A percentile compares a stretch with the other conserved stretches of the same genome.
Conservation (phyloP, 129 eudicot species). For the Glebionis coronaria region DNA sequence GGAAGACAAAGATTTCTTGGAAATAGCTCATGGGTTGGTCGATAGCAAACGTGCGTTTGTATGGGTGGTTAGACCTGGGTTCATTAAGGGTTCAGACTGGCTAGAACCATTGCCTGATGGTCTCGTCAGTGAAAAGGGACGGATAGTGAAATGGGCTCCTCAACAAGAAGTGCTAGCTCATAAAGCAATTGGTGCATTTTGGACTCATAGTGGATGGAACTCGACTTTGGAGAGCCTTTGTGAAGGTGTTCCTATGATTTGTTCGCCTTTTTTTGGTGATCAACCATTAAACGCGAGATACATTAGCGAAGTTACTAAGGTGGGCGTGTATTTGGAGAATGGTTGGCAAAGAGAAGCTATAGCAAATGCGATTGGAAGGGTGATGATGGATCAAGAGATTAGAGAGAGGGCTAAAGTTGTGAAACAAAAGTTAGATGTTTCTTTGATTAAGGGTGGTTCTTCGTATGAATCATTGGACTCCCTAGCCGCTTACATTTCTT, state of each 20-base stretch:
- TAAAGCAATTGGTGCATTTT: slow-evolving; percentile 39
- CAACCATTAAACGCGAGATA: slow-evolving; percentile 39
- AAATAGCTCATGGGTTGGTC: slow-evolving; percentile 47
- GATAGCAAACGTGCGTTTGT: slow-evolving; percentile 38
- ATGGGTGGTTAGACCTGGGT: slow-evolving; percentile 45
- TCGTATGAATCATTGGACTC: slow-evolving; percentile 37
- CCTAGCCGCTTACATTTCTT: slow-evolving; percentile 28
- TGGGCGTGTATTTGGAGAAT: slow-evolving; percentile 41
- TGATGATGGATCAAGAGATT: slow-evolving; percentile 34
- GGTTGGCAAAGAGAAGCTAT: slow-evolving; percentile 35
- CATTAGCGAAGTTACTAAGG: slow-evolving; percentile 28
- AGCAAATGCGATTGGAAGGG: slow-evolving; percentile 26
- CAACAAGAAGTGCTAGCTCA: slow-evolving; percentile 57
- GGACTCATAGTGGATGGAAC: slow-evolving; percentile 75
- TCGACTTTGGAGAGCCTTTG: slow-evolving; percentile 62
- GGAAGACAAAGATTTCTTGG: slow-evolving; percentile 24
- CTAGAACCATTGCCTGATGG: slow-evolving; percentile 31
- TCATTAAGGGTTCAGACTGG: slow-evolving; percentile 33
- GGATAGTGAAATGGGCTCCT: slow-evolving; percentile 61
- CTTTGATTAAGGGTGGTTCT: slow-evolving; percentile 32
- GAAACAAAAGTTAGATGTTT: slow-evolving; percentile 32
- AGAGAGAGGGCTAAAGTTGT: slow-evolving; percentile 22
- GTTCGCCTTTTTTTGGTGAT: slow-evolving; percentile 39
- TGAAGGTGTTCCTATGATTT: slow-evolving; percentile 53
- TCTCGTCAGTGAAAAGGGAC: slow-evolving; percentile 33